Evolutionary conservation across 768 basidiomycete genomes (phyloP).

Genomic region (Ramaria sp.): DNA sequence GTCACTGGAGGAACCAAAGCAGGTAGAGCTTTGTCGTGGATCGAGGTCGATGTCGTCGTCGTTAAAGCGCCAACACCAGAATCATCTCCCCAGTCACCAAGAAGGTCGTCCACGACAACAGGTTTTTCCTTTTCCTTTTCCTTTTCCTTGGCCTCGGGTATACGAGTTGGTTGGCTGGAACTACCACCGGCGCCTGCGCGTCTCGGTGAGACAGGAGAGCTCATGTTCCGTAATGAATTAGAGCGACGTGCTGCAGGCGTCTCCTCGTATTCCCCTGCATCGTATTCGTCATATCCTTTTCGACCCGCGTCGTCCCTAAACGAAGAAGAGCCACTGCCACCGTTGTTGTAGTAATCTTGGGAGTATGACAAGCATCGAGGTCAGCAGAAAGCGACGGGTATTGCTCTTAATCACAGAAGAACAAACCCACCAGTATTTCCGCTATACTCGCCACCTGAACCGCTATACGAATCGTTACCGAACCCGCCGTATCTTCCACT

Average conservation of each 20-base stretch:
- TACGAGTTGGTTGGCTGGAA: constrained; percentile 25
- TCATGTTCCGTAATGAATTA: constrained; percentile 25
- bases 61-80: constrained; percentile 22
- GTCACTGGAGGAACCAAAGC: constrained; percentile 25
- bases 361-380: neutral
- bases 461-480: constrained; percentile 38
- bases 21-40: constrained; percentile 46
- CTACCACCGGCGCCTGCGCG: constrained; percentile 18
- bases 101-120: constrained; percentile 44
- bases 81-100: constrained; percentile 69
- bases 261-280: constrained; percentile 90
- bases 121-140: constrained; percentile 31
- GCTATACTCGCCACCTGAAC: constrained; percentile 22
- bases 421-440: constrained; percentile 17
- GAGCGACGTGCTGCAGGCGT: constrained; percentile 24
- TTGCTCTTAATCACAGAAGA: neutral
- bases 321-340: constrained; percentile 31
- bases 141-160: constrained; percentile 24
- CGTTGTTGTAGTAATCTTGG: constrained; percentile 21
- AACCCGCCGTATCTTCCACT: constrained; percentile 57
- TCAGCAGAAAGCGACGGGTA: neutral
- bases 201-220: constrained; percentile 22
- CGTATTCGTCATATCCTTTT: constrained; percentile 82
- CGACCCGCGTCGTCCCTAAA: constrained; percentile 51
- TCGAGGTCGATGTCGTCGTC: constrained; percentile 17